These are phyloP conservation scores for Aspergillus brasiliensis DNA, from an alignment of 2,329 filamentous ascomycete genomes.

Conservation along the genomic window DNA sequence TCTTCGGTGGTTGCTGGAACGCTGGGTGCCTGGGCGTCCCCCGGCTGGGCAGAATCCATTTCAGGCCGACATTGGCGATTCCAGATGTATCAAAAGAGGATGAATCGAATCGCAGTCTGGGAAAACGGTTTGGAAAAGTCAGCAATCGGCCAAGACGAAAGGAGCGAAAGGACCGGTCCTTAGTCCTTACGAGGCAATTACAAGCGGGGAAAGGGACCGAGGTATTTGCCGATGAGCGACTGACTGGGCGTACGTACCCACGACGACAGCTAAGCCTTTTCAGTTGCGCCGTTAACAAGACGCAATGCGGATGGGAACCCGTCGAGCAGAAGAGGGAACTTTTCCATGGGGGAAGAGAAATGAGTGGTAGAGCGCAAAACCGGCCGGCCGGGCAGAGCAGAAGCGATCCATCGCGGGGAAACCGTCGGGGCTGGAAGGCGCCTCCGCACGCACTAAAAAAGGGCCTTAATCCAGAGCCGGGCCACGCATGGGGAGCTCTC, in stretches of 20 bases:
- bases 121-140: not conserved
- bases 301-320: not conserved
- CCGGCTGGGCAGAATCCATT: slow-evolving; percentile 36
- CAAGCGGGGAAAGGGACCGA: not conserved
- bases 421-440: not conserved
- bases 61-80: slow-evolving; percentile 30
- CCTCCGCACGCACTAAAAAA: not conserved
- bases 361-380: not conserved
- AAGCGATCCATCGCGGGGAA: slow-evolving; percentile 5
- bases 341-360: not conserved
- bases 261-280: not conserved
- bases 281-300: not conserved
- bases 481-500: not conserved
- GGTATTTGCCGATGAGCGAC: not conserved
- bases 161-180: slow-evolving; percentile 1
- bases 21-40: slow-evolving; percentile 25
- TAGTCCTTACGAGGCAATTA: slow-evolving; percentile 2
- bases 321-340: not conserved
- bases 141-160: slow-evolving; percentile 3
- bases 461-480: not conserved
- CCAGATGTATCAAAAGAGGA: not conserved
- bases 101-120: not conserved
- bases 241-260: not conserved
- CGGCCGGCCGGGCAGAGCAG: not conserved
- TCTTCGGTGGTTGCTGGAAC: slow-evolving; percentile 19